Conservation (phyloP, 2,329 filamentous ascomycete genomes). For the Rhynchosporium agropyri region DNA sequence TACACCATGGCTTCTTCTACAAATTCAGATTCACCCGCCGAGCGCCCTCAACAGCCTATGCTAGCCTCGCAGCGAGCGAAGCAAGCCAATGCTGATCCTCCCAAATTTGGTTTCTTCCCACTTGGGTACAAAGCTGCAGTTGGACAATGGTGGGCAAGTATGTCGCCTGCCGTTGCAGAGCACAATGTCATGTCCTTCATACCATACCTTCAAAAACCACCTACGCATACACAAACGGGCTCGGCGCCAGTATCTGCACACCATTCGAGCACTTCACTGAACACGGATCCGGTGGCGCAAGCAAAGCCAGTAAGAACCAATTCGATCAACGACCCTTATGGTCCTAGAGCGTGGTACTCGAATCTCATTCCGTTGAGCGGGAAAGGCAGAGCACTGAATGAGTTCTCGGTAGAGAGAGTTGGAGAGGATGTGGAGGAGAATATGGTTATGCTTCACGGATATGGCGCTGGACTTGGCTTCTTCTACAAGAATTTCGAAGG, state of each 20-base stretch:
- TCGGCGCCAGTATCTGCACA: slow-evolving; percentile 50
- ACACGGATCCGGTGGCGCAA: slow-evolving; percentile 44
- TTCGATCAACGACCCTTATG: slow-evolving; percentile 72
- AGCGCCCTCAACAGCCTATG: slow-evolving; percentile 49
- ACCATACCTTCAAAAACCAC: slow-evolving; percentile 76
- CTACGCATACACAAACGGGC: slow-evolving; percentile 56
- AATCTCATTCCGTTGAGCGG: slow-evolving; percentile 83
- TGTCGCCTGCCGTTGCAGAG: slow-evolving; percentile 83
- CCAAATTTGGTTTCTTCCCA: slow-evolving; percentile 65
- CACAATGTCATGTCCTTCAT: slow-evolving; percentile 85
- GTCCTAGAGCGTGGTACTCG: slow-evolving; percentile 82
- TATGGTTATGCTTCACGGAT: slow-evolving; percentile 94
- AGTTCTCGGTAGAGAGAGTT: slow-evolving; percentile 85
- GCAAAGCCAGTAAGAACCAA: slow-evolving; percentile 48
- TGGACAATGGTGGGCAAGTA: slow-evolving; percentile 88
- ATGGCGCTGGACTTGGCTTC: slow-evolving; percentile 93
- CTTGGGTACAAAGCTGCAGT: slow-evolving; percentile 90
- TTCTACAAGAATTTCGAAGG: slow-evolving; percentile 98
- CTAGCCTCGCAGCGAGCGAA: slow-evolving; percentile 52
- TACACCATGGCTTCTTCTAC: slow-evolving; percentile 42
- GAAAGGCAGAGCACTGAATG: slow-evolving; percentile 85
- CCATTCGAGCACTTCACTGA: slow-evolving; percentile 45
- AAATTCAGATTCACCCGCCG: slow-evolving; percentile 40
- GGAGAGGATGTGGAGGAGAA: slow-evolving; percentile 81
- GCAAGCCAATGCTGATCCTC: slow-evolving; percentile 39